Evolutionary conservation across 1,284 basidiomycete species (phyloP), one percentile per base, ranked within the genome.

Genomic region (Cutaneotrichosporon cavernicola): DNA sequence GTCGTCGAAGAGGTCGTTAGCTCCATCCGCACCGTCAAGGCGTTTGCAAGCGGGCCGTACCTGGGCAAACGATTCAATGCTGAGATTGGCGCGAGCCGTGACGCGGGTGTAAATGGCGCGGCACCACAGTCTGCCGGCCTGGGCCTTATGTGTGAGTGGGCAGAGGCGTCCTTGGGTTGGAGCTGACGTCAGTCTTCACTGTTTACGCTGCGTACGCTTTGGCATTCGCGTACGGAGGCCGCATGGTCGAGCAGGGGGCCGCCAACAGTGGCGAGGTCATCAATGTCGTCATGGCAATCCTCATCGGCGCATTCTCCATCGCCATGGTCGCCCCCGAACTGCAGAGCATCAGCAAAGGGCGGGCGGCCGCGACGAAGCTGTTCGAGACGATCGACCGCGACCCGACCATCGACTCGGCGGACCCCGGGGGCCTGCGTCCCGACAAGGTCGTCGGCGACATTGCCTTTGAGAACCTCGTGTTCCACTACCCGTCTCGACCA

Each of bases 311-410:
- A 1, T 92, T 95, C 83, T 91, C 90, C 26, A 84, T 95, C 59
- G 90, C 88, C 31, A 73, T 76, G 78, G 66, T 80, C 38, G 73
- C 75, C 4, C 91, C 91, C 3, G 90, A 94, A 75, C 83, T 91
- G 82, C 89, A 91, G 87, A 90, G 91, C 18, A 84, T 97, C 66
- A 86, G 87, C 7, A 88, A 90, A 70, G 95, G 86, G 49, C 87
- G 88, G 69, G 91, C 88, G 26, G 94, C 95, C 9, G 96, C 94
- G n/a, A 91, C 91, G 40, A 97, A 97, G 80, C 84, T 99, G 4
- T 97, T 86, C 76, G 84, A 87, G 47, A 96, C 95, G 3, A 97
- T 99, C 72, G 91, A 97, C 77, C 89, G 62, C 82, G 89, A 62
- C 87, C 93, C 58, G 9, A 76, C 82, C 4, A 98, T 99, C 73